A percentile compares a stretch with the other conserved stretches of the same genome.
Evolutionary conservation across 192 early-diverging fungal species (phyloP).

Genomic region (Backusella luteola): DNA sequence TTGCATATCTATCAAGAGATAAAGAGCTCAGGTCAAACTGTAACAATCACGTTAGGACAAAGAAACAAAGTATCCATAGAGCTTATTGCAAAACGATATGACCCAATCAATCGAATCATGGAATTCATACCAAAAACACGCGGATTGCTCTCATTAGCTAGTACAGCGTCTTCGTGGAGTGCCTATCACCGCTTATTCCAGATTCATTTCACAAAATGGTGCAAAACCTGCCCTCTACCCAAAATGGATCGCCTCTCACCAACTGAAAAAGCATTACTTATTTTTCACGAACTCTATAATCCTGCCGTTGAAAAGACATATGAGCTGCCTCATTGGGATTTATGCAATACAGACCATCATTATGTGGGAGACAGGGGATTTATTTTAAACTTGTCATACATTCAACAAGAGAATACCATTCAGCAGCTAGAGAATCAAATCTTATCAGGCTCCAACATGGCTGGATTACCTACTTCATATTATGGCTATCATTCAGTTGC

Average conservation of each 20-base stretch:
- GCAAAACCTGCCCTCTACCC: neutral
- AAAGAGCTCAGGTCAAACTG: neutral
- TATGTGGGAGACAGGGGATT: slow-evolving; percentile 32
- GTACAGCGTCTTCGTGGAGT: slow-evolving; percentile 1
- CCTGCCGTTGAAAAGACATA: slow-evolving; percentile 23
- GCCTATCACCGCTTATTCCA: slow-evolving; percentile 17
- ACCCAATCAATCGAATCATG: slow-evolving; percentile 16
- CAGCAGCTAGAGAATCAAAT: neutral
- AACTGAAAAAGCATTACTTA: slow-evolving; percentile 14
- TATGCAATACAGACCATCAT: slow-evolving; percentile 8
- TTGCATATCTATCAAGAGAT: slow-evolving; percentile 14
- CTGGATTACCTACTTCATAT: neutral
- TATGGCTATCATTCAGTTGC: neutral
- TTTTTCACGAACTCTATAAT: slow-evolving; percentile 29
- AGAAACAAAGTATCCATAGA: neutral
- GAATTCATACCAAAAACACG: slow-evolving; percentile 27
- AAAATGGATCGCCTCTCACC: neutral
- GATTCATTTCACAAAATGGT: slow-evolving; percentile 29
- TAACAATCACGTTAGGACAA: slow-evolving; percentile 17
- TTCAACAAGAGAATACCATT: neutral
- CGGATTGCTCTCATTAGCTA: neutral
- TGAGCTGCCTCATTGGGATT: slow-evolving; percentile 11
- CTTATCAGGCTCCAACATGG: neutral
- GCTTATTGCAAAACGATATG: slow-evolving; percentile 12
- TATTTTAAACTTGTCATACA: slow-evolving; percentile 25